Conservation (phyloP, 2,329 filamentous ascomycete species). For the Pleomassaria siparia region DNA sequence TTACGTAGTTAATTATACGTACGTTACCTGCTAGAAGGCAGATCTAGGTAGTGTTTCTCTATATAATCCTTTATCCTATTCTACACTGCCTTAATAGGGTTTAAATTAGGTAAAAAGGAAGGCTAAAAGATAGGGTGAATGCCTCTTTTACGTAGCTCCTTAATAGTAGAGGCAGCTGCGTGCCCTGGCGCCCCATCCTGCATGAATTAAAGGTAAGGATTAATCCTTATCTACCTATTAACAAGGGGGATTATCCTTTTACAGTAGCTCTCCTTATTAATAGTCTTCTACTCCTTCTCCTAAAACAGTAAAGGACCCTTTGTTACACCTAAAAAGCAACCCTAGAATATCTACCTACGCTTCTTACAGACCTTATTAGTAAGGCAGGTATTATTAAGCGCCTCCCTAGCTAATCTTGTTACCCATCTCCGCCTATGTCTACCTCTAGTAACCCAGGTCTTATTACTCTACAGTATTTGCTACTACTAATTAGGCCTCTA, state of each 20-base stretch:
- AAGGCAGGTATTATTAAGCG: constrained; percentile 19
- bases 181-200: constrained; percentile 1
- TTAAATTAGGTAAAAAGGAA: not conserved
- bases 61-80: not conserved
- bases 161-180: not conserved
- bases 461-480: not conserved
- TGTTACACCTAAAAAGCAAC: constrained; percentile 21
- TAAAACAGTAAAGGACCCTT: constrained; percentile 32
- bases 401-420: constrained; percentile 15
- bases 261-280: constrained; percentile 23
- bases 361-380: constrained; percentile 19
- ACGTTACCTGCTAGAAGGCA: constrained; percentile 1
- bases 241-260: constrained; percentile 16
- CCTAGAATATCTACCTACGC: constrained; percentile 35
- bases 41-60: not conserved
- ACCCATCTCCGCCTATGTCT: constrained; percentile 3
- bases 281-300: constrained; percentile 35
- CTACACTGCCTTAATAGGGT: constrained; percentile 1
- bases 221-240: not conserved
- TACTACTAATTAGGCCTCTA: not conserved
- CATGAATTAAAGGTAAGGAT: not conserved
- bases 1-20: constrained; percentile 4
- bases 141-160: not conserved
- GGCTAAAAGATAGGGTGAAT: constrained; percentile 1
- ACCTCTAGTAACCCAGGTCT: constrained; percentile 7